Percentiles rank a stretch among this genome's conserved stretches.
Conservation (phyloP, 2,329 filamentous ascomycete species). For the Arthroderma sp. region DNA sequence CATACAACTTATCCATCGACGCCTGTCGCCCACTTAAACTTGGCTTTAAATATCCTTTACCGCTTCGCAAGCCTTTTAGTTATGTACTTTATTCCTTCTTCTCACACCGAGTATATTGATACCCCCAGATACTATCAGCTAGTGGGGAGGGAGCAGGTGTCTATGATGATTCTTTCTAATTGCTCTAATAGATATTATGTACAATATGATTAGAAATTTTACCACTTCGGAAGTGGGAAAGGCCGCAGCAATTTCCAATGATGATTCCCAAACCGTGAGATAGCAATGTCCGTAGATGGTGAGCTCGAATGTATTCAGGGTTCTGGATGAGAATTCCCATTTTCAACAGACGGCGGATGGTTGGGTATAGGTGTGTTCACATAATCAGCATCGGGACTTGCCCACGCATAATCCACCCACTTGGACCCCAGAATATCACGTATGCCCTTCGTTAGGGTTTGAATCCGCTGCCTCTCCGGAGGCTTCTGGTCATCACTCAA, state of each 20-base stretch:
- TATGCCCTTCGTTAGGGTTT: conserved; percentile 26
- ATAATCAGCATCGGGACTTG: conserved; percentile 32
- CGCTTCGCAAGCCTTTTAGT: not conserved
- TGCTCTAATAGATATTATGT: not conserved
- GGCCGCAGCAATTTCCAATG: conserved; percentile 3
- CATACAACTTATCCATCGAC: not conserved
- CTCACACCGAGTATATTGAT: not conserved
- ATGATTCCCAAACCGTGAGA: not conserved
- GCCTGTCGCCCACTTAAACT: not conserved
- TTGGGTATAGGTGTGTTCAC: conserved; percentile 24
- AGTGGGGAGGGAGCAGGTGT: not conserved
- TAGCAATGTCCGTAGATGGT: not conserved
- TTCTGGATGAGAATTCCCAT: not conserved
- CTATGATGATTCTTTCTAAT: not conserved
- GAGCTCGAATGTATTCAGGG: not conserved
- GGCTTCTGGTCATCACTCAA: not conserved
- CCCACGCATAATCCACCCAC: conserved; percentile 38
- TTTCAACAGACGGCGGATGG: not conserved
- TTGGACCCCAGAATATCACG: conserved; percentile 28
- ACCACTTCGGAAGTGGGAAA: not conserved
- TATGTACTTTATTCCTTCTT: not conserved
- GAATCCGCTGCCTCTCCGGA: conserved; percentile 3
- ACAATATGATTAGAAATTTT: conserved; percentile 1
- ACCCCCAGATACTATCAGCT: not conserved
- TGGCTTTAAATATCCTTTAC: no score